Evolutionary conservation across 768 basidiomycete genomes (phyloP).

Genomic region (Rhodotorula graminis): DNA sequence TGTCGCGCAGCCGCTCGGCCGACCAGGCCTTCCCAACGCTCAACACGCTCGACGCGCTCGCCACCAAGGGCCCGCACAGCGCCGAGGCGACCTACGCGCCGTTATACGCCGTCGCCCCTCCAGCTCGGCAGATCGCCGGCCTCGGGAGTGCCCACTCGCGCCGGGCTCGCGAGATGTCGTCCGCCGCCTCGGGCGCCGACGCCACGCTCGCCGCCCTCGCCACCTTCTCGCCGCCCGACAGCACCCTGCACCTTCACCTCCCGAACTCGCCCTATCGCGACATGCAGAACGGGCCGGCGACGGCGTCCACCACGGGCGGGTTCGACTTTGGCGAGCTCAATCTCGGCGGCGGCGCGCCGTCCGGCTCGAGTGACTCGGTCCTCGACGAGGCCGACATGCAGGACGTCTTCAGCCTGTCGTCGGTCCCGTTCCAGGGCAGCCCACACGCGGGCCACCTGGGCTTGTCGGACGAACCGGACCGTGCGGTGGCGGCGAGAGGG

Average conservation of each 20-base stretch:
- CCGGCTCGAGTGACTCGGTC: not conserved
- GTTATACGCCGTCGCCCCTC: not conserved
- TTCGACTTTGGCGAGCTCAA: conserved; percentile 1
- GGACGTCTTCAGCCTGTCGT: not conserved
- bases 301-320: not conserved
- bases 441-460: not conserved
- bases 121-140: not conserved
- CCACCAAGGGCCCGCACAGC: too few species aligned
- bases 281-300: not conserved
- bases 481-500: too few species aligned
- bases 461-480: too few species aligned
- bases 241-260: not conserved
- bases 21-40: conserved; percentile 4
- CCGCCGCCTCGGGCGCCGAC: not conserved
- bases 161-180: not conserved
- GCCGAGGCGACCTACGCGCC: not conserved
- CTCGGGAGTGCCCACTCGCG: not conserved
- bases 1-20: conserved; percentile 7
- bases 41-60: not conserved
- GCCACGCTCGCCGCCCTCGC: not conserved
- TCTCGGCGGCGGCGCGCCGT: not conserved
- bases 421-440: not conserved
- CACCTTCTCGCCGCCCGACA: not conserved
- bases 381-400: not conserved
- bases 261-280: not conserved